Base-by-base conservation (phyloP, 345 rosid genomes). In the Camelina laxa region DNA sequence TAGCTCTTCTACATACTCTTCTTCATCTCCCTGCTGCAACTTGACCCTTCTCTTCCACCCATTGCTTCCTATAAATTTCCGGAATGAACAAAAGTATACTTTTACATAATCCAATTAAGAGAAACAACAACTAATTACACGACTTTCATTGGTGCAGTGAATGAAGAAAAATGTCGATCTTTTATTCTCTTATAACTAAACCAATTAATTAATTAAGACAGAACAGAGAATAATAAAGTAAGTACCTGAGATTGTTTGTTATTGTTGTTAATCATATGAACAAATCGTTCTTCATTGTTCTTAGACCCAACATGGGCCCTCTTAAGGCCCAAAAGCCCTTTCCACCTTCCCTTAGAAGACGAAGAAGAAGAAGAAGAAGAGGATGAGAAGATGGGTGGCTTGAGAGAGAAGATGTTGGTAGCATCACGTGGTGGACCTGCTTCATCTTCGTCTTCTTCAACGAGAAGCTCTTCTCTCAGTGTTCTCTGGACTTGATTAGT, bases 391-490 rank as follows among this genome's bases (percentile, higher is more conserved):
- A 50, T 19, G 0, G 91, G 90, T 38, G 94, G 96, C 80, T 81
- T 81, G 30, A 30, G 73, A 16, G 90, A 80, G 44, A 80, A 74
- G 65, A 75, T 67, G 27, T 80, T 68, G 21, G 78, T 70, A 20
- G 79, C 84, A 35, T 84, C 89, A 75, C 73, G 68, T 67, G 47
- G 67, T 50, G 38, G 66, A 12, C 53, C 53, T 38, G 54, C 85
- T 11, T 67, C 84, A 2, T 48, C 62, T 38, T 73, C 78, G 6
- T 85, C 85, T 31, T 89, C 94, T 27, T 47, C 88, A n/a, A 64
- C 84, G 14, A 85, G 93, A 75, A 91, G 95, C 88, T 94, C 96
- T 57, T 94, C 97, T 73, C 97, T 91, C 58, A 94, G 67, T 38
- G 97, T 94, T 80, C 90, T 84, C 68, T 88, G 96, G 76, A 79